Conservation (phyloP, 1,139 yeast genomes). For the Arxiozyma telluris region DNA sequence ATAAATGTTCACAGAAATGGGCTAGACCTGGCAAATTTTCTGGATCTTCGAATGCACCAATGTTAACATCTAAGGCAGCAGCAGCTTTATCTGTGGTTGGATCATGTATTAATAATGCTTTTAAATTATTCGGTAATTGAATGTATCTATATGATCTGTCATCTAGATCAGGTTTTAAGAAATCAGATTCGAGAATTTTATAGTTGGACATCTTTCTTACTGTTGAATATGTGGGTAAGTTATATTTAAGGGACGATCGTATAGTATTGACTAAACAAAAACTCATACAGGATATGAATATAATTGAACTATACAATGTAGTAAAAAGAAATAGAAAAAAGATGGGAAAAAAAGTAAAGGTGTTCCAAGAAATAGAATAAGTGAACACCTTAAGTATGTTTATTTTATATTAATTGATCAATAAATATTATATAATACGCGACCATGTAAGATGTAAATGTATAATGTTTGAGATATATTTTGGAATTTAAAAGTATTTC, state of each 20-base stretch:
- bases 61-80: slow-evolving; percentile 85
- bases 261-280: neutral
- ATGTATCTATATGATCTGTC: slow-evolving; percentile 66
- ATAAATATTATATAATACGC: no score
- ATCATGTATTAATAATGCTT: slow-evolving; percentile 73
- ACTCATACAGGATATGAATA: slow-evolving; percentile 5
- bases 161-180: slow-evolving; percentile 59
- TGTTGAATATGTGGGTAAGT: neutral
- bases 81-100: slow-evolving; percentile 84
- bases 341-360: neutral
- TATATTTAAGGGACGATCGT: neutral
- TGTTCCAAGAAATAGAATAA: neutral
- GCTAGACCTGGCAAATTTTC: slow-evolving; percentile 75
- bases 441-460: neutral
- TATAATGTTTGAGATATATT: neutral
- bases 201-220: neutral
- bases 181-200: slow-evolving; percentile 9
- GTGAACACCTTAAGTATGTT: neutral
- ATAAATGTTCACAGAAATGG: slow-evolving; percentile 90
- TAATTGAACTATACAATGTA: neutral
- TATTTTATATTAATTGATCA: no score
- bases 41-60: slow-evolving; percentile 82
- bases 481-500: neutral
- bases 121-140: slow-evolving; percentile 56
- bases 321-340: neutral